phyloP scores from a whole-genome alignment of 2,329 filamentous ascomycete genomes.

The Microdochium trichocladiopsis region DNA sequence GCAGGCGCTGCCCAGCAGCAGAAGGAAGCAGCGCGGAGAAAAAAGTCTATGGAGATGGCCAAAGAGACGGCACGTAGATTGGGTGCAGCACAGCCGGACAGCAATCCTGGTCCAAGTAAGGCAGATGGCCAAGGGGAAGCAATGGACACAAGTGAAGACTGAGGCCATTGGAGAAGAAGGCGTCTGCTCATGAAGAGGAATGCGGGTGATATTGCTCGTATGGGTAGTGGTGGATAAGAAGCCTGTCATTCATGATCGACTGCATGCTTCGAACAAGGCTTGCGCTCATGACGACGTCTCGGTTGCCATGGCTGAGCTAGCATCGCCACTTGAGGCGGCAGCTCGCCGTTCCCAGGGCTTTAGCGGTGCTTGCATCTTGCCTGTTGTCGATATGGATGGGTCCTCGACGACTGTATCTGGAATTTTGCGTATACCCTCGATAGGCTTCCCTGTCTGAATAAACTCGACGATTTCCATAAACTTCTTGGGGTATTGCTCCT shows the following conservation, averaged over 20 bases:
- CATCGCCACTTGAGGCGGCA: conserved; percentile 1
- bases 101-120: not conserved
- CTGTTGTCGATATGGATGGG: conserved; percentile 30
- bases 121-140: not conserved
- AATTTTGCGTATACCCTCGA: conserved; percentile 71
- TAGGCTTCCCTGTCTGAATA: conserved; percentile 62
- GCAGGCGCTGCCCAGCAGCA: not conserved
- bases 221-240: too few species aligned
- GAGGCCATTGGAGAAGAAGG: not conserved
- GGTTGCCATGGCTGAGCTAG: conserved; percentile 1
- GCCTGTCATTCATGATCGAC: too few species aligned
- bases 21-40: not conserved
- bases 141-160: not conserved
- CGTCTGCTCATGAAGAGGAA: too few species aligned
- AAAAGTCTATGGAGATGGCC: not conserved
- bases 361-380: conserved; percentile 19
- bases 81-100: not conserved
- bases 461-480: conserved; percentile 72
- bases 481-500: conserved; percentile 59
- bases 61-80: not conserved
- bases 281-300: conserved; percentile 2
- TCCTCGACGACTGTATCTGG: conserved; percentile 62
- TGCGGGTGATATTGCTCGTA: too few species aligned
- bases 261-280: too few species aligned
- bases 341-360: conserved; percentile 63